Base-by-base conservation (phyloP, 257 asterid genomes). In the Nicotiana paniculata region DNA sequence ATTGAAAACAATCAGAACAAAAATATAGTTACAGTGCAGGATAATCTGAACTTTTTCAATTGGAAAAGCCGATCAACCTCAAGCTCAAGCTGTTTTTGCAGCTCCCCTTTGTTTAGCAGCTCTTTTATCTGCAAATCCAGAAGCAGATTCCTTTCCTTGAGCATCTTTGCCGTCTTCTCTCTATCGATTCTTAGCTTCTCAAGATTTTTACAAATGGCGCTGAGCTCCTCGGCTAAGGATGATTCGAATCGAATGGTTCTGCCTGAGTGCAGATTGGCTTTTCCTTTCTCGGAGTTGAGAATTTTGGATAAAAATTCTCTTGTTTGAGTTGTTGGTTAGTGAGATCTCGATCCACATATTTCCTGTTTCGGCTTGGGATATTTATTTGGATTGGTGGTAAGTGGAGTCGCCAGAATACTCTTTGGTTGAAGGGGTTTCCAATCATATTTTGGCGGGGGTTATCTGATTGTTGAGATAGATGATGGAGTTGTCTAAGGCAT, bases 21-120 rank as follows among this genome's bases (percentile, higher is more conserved):
- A 63, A 26, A 77, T 77, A 32, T 65, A 58, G 11, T 18, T 74
- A 95, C 98, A 92, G 65, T 83, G 88, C 92, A 91, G 39, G 95
- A 90, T 75, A 92, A 58, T 81, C 84, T 91, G 88, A 95, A 91
- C 86, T 94, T 91, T 57, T 91, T 91, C 74, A 95, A 89, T 57
- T 97, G 93, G 70, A 90, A 95, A 86, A 95, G 55, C 12, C 98
- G 88, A 85, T 95, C 99, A 4, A 95, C 92, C 84, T 95, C 97
- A n/a, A 90, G 90, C 86, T 93, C 99, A 3, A 93, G 93, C 85
- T 89, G 86, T 74, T 91, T 92, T 90, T 95, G 99, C 75, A 55
- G 32, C 77, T 92, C 94, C 33, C 98, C 97, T 87, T 93, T 83
- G 4, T 55, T 69, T 16, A 82, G 39, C 17, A 93, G 84, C 81